Conservation (phyloP, 257 asterid genomes). For the Osmanthus fragrans region DNA sequence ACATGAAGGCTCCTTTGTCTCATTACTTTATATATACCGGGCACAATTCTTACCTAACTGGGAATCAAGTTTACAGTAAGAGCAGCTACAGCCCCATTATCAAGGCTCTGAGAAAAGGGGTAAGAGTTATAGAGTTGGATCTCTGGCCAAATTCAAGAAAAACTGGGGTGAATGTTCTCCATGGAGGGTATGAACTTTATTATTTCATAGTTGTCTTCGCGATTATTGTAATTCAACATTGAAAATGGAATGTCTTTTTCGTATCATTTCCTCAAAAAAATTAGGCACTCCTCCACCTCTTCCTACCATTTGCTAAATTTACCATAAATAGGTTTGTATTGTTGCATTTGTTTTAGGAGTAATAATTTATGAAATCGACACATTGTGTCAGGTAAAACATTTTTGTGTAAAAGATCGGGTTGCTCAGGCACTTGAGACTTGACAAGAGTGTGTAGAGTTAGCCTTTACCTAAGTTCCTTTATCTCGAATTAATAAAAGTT, state of each 20-base stretch:
- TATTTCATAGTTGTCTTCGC: not conserved
- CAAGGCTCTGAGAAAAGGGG: conserved; percentile 31
- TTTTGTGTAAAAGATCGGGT: too few relatives aligned
- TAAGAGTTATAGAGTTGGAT: conserved; percentile 31
- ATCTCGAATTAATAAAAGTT: too few relatives aligned
- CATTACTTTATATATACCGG: conserved; percentile 31
- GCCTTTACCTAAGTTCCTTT: too few relatives aligned
- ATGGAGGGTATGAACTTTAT: conserved; percentile 26
- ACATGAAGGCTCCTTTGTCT: conserved; percentile 28
- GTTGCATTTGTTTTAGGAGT: too few relatives aligned
- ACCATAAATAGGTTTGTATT: too few relatives aligned
- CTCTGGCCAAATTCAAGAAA: conserved; percentile 26
- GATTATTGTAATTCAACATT: not conserved
- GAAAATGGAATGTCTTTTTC: not conserved
- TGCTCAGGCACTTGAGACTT: too few relatives aligned
- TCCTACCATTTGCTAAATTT: too few relatives aligned
- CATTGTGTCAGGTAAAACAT: too few relatives aligned
- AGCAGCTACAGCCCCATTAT: conserved; percentile 24
- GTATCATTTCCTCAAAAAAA: not conserved
- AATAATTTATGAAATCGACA: too few relatives aligned
- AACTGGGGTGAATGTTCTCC: conserved; percentile 20
- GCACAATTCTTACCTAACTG: conserved; percentile 30
- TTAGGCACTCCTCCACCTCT: too few relatives aligned
- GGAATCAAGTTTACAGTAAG: conserved; percentile 28
- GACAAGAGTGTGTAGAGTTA: too few relatives aligned